These are phyloP conservation scores for Hymenoscyphus fructigenus DNA, from an alignment of 2,329 filamentous ascomycete species.

Conservation along the genomic window DNA sequence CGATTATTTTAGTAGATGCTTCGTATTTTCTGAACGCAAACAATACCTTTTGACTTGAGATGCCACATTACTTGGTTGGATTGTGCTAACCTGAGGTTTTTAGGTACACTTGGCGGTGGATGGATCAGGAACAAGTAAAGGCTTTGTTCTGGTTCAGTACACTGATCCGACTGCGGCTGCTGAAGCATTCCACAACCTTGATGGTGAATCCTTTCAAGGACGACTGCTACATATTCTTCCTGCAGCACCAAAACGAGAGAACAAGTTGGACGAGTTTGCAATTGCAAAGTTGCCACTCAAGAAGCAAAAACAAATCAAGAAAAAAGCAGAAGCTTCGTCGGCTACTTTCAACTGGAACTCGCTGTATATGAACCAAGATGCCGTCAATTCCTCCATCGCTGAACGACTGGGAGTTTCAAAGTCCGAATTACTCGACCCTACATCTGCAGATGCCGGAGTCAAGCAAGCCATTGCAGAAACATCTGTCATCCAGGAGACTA, in stretches of 20 bases:
- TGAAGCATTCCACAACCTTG: conserved; percentile 74
- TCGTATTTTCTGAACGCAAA: conserved; percentile 69
- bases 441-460: conserved; percentile 87
- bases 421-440: conserved; percentile 90
- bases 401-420: conserved; percentile 86
- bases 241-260: conserved; percentile 76
- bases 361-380: conserved; percentile 98
- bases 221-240: conserved; percentile 88
- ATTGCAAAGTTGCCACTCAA: conserved; percentile 91
- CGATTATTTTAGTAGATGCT: conserved; percentile 99
- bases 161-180: conserved; percentile 69
- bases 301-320: conserved; percentile 87
- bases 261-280: conserved; percentile 81
- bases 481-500: conserved; percentile 93
- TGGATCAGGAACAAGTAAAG: conserved; percentile 74
- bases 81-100: conserved; percentile 42
- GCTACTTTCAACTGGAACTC: conserved; percentile 96
- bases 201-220: conserved; percentile 88
- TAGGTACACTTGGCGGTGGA: conserved; percentile 86
- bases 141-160: conserved; percentile 86
- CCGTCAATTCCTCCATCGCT: conserved; percentile 87
- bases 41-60: conserved; percentile 26
- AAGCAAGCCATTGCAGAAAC: conserved; percentile 98
- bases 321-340: conserved; percentile 75
- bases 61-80: conserved; percentile 16